Evolutionary conservation across 2,329 filamentous ascomycete species (phyloP).

Genomic region (Sphaceloma murrayae): DNA sequence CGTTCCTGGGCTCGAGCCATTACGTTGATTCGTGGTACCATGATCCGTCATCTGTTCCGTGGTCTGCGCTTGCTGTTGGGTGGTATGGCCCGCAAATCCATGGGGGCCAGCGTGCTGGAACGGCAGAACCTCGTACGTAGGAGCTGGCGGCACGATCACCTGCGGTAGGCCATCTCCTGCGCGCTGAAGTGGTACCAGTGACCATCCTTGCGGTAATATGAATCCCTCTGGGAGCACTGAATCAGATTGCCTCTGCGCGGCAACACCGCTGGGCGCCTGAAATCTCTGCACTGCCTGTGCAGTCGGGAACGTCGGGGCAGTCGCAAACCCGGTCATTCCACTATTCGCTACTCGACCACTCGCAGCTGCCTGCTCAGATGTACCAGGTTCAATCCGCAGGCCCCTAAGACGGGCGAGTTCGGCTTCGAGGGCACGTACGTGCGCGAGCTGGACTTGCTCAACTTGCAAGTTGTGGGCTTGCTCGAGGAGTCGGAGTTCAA

Average conservation of each 20-base stretch:
- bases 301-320: conserved; percentile 2
- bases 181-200: conserved; percentile 37
- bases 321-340: too few species aligned
- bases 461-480: conserved; percentile 55
- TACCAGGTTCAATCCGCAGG: conserved; percentile 22
- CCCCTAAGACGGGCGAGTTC: conserved; percentile 58
- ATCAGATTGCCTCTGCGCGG: conserved; percentile 34
- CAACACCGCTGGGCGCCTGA: conserved; percentile 20
- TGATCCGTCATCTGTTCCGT: too few species aligned
- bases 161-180: not conserved
- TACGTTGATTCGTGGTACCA: too few species aligned
- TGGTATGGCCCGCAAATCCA: too few species aligned
- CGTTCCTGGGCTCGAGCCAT: too few species aligned
- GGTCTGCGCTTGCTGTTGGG: too few species aligned
- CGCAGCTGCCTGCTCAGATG: conserved; percentile 17
- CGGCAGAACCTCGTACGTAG: conserved; percentile 1
- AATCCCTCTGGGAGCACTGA: conserved; percentile 44
- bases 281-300: conserved; percentile 25
- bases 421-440: conserved; percentile 56
- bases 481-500: conserved; percentile 59
- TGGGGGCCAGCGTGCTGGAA: too few species aligned
- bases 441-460: conserved; percentile 57
- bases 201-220: conserved; percentile 45
- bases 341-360: conserved; percentile 6
- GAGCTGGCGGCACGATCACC: conserved; percentile 6